Evolutionary conservation across 1,139 yeast genomes (phyloP).

Genomic region (Scheffersomyces cryptocercus): DNA sequence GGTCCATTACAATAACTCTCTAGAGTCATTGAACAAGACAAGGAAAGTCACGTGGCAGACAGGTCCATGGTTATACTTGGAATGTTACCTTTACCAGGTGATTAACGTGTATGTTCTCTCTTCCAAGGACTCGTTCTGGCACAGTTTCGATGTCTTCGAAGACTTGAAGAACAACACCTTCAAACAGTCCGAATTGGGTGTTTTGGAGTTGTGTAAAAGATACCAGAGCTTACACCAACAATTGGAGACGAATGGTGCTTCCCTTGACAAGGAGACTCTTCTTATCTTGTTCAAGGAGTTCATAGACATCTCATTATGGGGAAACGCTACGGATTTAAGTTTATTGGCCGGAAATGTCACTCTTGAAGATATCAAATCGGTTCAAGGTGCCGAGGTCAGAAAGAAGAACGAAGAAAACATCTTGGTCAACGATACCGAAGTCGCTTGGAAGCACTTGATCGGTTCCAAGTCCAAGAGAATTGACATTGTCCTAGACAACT

Average conservation of each 20-base stretch:
- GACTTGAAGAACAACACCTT: conserved; percentile 73
- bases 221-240: conserved; percentile 44
- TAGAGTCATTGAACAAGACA: conserved; percentile 27
- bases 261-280: conserved; percentile 47
- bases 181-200: conserved; percentile 73
- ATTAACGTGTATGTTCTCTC: conserved; percentile 50
- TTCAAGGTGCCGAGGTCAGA: conserved; percentile 89
- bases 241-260: conserved; percentile 25
- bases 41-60: conserved; percentile 64
- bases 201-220: conserved; percentile 76
- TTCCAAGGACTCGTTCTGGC: conserved; percentile 41
- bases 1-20: conserved; percentile 50
- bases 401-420: conserved; percentile 82
- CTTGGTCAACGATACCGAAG: conserved; percentile 69
- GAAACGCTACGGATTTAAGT: conserved; percentile 94
- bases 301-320: conserved; percentile 91
- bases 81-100: conserved; percentile 77
- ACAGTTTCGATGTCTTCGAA: conserved; percentile 68
- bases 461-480: conserved; percentile 45
- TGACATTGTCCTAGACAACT: conserved; percentile 88
- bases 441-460: conserved; percentile 59
- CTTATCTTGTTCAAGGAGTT: conserved; percentile 71
- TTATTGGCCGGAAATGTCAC: conserved; percentile 77
- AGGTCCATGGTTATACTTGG: conserved; percentile 93
- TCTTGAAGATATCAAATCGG: conserved; percentile 81